Base-by-base conservation (phyloP, 1,139 yeast species). In the Debaryomyces psychrophilus region DNA sequence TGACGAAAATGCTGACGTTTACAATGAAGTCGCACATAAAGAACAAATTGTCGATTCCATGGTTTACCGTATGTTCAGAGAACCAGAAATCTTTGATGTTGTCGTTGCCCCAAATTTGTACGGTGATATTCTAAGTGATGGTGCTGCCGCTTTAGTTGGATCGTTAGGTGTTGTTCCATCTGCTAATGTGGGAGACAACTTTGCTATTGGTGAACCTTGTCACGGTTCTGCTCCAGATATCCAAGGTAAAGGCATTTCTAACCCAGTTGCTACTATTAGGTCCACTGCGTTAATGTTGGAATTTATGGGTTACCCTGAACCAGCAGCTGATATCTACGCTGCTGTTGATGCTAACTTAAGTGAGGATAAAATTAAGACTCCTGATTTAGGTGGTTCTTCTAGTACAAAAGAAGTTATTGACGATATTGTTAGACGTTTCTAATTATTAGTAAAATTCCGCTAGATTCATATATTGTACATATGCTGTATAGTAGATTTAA, bases 181-280 rank as follows among this genome's bases (percentile, higher is more conserved):
- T 48, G 98, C 98, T 54, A 93, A 93, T 63, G 99, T 93, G 48
- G 99, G 99, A 61, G 97, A 90, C 64, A 73, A 78, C 66, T 93
- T 93, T 64, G 97, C 95, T 54, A 90, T 93, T 66, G 99, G 99
- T 67, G 99, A 93, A 73, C 99, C 99, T 62, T 92, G 98, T 68
- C 99, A 93, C 71, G 99, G 99, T 51, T 88, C 96, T 50, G 99
- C 99, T 47, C 99, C 99, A 46, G 99, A 93, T 68, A 93, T 93
- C 56, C 97, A 90, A 67, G 99, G 99, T 59, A 83, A 81, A 68
- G 95, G 87, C 59, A 92, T 93, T 63, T 83, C 98, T 50, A 93
- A 93, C 80, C 99, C 99, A 56, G 84, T 93, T 63, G 99, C 99
- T 47, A 93, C 98, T 41, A 92, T 93, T 65, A 86, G 99, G 75